Evolutionary conservation across 2,329 filamentous ascomycete species (phyloP).

Genomic region (Curvularia verruculosa): DNA sequence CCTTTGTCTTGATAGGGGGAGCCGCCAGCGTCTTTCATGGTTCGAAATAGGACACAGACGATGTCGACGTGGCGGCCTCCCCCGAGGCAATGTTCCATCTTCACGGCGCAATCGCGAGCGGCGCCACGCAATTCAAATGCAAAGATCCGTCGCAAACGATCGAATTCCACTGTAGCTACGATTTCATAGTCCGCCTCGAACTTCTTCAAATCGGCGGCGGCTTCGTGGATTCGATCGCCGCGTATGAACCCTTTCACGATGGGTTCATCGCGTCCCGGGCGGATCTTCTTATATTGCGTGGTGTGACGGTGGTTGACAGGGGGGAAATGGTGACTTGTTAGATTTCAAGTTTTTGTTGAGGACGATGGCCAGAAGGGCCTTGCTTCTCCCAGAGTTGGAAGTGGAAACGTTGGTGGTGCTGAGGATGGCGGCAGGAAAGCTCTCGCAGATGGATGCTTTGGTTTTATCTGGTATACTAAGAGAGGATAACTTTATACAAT

Average conservation of each 20-base stretch:
- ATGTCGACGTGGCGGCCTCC: conserved; percentile 1
- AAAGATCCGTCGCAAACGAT: neutral
- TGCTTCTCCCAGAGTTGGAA: too few species aligned
- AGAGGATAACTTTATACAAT: too few species aligned
- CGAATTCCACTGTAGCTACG: too few species aligned
- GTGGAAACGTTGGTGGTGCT: too few species aligned
- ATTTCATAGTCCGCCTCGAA: neutral
- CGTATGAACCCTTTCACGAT: neutral
- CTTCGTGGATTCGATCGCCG: conserved; percentile 2
- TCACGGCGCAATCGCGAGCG: neutral
- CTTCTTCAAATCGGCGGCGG: conserved; percentile 1
- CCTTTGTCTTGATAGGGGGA: neutral
- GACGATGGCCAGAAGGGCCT: neutral
- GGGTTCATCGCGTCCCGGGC: neutral
- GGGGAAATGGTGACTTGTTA: neutral
- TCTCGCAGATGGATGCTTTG: too few species aligned
- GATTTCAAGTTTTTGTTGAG: neutral
- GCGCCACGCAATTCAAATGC: conserved; percentile 1
- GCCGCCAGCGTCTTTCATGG: conserved; percentile 2
- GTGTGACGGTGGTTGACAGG: conserved; percentile 1
- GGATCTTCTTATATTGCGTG: conserved; percentile 2
- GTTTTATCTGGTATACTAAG: too few species aligned
- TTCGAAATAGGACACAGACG: neutral
- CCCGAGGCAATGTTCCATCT: neutral
- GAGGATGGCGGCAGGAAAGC: too few species aligned